Percentiles rank a stretch among this genome's conserved stretches.
These are phyloP conservation scores for Meyerozyma sp. DNA, from an alignment of 1,139 yeast species.

Conservation along the genomic window DNA sequence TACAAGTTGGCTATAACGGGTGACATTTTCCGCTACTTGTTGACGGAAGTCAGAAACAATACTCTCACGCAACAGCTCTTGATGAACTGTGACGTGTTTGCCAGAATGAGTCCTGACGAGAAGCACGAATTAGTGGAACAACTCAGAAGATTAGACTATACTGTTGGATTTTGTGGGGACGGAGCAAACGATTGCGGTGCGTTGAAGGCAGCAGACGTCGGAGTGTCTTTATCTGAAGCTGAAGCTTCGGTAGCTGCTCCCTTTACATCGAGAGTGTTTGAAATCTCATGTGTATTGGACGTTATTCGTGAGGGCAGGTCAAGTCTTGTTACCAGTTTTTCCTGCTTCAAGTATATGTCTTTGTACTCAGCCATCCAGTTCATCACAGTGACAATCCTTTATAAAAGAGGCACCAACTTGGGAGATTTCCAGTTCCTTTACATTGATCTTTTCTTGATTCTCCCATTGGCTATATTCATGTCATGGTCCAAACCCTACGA, in stretches of 20 bases:
- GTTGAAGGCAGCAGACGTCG: slow-evolving; percentile 28
- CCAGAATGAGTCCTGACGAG: slow-evolving; percentile 98
- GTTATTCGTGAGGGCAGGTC: slow-evolving; percentile 94
- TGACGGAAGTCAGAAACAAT: slow-evolving; percentile 48
- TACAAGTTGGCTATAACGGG: slow-evolving; percentile 87
- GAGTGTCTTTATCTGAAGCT: slow-evolving; percentile 2
- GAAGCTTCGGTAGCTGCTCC: slow-evolving; percentile 58
- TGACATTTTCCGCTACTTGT: slow-evolving; percentile 74
- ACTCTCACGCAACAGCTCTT: slow-evolving; percentile 51
- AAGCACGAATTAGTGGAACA: slow-evolving; percentile 92
- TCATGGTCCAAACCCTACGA: slow-evolving; percentile 89
- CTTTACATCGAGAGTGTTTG: slow-evolving; percentile 84
- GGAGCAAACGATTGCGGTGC: slow-evolving; percentile 99
- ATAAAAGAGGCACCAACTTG: slow-evolving; percentile 83
- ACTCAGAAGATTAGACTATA: slow-evolving; percentile 76
- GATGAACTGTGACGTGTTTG: slow-evolving; percentile 73
- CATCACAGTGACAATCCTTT: slow-evolving; percentile 75
- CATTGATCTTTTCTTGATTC: slow-evolving; percentile 83
- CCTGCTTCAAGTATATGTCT: slow-evolving; percentile 98
- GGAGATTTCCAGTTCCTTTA: slow-evolving; percentile 97
- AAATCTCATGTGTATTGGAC: slow-evolving; percentile 86
- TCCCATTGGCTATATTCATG: slow-evolving; percentile 95
- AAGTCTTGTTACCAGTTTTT: slow-evolving; percentile 87
- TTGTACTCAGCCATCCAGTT: slow-evolving; percentile 95
- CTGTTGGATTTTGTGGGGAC: slow-evolving; percentile 97